phyloP scores from a whole-genome alignment of 495 filamentous ascomycete genomes.

The Trichoderma gamsii region DNA sequence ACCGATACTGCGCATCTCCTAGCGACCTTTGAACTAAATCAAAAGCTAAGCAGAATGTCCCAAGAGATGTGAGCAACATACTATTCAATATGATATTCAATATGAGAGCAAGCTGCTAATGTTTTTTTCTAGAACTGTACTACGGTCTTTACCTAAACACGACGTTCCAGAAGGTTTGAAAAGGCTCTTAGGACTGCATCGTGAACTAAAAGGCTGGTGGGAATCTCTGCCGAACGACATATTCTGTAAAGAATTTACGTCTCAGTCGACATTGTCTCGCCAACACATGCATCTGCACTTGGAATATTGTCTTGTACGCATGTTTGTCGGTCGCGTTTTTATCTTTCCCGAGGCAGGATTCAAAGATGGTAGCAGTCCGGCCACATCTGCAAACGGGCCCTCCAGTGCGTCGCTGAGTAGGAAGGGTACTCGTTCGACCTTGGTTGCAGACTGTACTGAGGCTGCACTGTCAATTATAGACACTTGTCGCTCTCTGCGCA shows the following conservation, averaged over 20 bases:
- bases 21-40: slow-evolving; percentile 39
- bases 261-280: slow-evolving; percentile 30
- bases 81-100: background rate
- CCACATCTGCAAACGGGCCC: slow-evolving; percentile 22
- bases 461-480: slow-evolving; percentile 47
- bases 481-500: slow-evolving; percentile 41
- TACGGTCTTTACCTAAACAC: slow-evolving; percentile 9
- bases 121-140: background rate
- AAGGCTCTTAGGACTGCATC: slow-evolving; percentile 36
- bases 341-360: slow-evolving; percentile 32
- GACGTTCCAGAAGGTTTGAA: slow-evolving; percentile 34
- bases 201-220: slow-evolving; percentile 46
- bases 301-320: slow-evolving; percentile 43
- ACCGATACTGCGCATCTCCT: slow-evolving; percentile 44
- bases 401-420: slow-evolving; percentile 34
- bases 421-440: slow-evolving; percentile 33
- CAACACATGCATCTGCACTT: slow-evolving; percentile 46
- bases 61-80: slow-evolving; percentile 45
- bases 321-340: slow-evolving; percentile 47
- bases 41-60: slow-evolving; percentile 41
- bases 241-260: slow-evolving; percentile 37
- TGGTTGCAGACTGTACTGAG: slow-evolving; percentile 45
- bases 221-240: slow-evolving; percentile 41
- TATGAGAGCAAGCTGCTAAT: background rate
- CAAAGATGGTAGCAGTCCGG: slow-evolving; percentile 31